Conservation (phyloP, 495 filamentous ascomycete genomes). For the Margaritispora aquatica region DNA sequence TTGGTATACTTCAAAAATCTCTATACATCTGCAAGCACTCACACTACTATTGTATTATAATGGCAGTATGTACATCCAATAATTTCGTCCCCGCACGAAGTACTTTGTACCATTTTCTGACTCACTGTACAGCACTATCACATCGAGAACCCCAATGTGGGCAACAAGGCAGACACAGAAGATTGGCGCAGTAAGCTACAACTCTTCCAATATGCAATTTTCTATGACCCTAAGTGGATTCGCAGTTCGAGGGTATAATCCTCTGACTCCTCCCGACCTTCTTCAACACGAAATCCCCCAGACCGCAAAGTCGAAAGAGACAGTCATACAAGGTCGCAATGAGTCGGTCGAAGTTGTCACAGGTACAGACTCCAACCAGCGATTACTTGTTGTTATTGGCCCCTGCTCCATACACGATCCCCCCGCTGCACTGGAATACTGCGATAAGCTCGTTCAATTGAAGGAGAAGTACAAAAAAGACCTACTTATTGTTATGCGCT, state of each 20-base stretch:
- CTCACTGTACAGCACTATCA: conserved; percentile 53
- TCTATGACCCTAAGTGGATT: conserved; percentile 3
- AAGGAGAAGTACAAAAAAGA: conserved; percentile 89
- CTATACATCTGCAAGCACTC: too few species aligned
- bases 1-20: too few species aligned
- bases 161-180: conserved; percentile 72
- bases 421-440: conserved; percentile 86
- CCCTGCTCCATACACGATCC: conserved; percentile 99
- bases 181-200: conserved; percentile 77
- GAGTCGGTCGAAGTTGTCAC: conserved; percentile 79
- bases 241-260: conserved; percentile 84
- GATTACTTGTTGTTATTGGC: conserved; percentile 87
- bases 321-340: conserved; percentile 73
- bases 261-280: conserved; percentile 85
- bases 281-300: conserved; percentile 92
- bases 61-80: neutral
- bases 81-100: neutral
- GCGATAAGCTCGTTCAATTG: conserved; percentile 69
- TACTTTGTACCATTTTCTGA: conserved; percentile 7
- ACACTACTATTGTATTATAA: too few species aligned
- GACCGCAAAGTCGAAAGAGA: conserved; percentile 67
- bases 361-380: conserved; percentile 64
- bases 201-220: neutral
- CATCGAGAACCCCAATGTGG: conserved; percentile 84
- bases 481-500: conserved; percentile 92